These are phyloP conservation scores for Pichia eremophila DNA, from an alignment of 805 yeast genomes.

Conservation along the genomic window DNA sequence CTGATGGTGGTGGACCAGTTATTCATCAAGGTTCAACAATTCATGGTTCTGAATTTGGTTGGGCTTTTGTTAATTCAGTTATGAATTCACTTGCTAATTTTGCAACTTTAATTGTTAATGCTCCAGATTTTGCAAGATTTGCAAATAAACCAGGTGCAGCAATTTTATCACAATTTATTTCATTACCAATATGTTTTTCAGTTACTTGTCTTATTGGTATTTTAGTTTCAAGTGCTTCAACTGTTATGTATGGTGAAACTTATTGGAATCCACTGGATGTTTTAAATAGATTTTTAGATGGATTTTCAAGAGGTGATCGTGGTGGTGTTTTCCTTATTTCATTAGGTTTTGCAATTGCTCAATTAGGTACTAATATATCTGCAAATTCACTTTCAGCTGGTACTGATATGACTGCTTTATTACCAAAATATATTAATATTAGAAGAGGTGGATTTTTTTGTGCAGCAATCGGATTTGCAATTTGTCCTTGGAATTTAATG, in stretches of 20 bases:
- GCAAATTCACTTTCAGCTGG: conserved; percentile 67
- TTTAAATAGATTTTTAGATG: conserved; percentile 50
- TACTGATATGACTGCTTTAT: conserved; percentile 58
- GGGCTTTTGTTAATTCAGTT: conserved; percentile 74
- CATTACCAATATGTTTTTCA: conserved; percentile 73
- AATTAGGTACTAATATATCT: conserved; percentile 68
- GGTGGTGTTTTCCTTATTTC: conserved; percentile 76
- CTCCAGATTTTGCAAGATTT: conserved; percentile 85
- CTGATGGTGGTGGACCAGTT: conserved; percentile 71
- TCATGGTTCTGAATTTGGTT: conserved; percentile 55
- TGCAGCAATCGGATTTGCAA: conserved; percentile 58
- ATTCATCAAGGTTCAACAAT: conserved; percentile 45
- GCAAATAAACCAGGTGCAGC: conserved; percentile 49
- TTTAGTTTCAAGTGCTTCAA: conserved; percentile 72
- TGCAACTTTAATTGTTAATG: conserved; percentile 80
- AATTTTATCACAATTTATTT: conserved; percentile 46
- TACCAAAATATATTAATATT: conserved; percentile 58
- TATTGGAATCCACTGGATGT: conserved; percentile 84
- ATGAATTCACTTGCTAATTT: conserved; percentile 82
- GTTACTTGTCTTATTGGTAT: conserved; percentile 80
- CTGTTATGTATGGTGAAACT: conserved; percentile 54
- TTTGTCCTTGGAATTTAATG: conserved; percentile 79
- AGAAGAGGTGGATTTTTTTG: conserved; percentile 76
- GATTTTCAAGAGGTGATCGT: conserved; percentile 48
- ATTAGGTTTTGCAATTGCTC: conserved; percentile 63